Conservation (phyloP, 768 basidiomycete genomes). For the Neoboletus brunneissimus region DNA sequence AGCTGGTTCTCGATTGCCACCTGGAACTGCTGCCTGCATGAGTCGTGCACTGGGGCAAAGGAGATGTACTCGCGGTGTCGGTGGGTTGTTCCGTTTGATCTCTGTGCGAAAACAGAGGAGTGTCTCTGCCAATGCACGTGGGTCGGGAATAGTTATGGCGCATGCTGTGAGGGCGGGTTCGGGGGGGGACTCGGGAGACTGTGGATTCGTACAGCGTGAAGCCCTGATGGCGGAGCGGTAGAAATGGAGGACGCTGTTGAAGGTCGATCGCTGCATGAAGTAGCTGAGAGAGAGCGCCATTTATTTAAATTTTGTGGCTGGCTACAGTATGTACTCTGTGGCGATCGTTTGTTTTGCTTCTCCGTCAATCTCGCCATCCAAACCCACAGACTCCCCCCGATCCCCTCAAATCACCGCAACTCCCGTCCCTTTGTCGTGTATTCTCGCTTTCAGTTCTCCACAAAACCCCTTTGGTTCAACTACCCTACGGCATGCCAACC, state of each 20-base stretch:
- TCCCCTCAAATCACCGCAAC: constrained; percentile 20
- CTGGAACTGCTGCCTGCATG: constrained; percentile 41
- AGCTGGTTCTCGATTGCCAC: constrained; percentile 58
- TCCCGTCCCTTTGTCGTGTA: constrained; percentile 58
- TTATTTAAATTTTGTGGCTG: constrained; percentile 10
- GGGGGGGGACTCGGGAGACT: neutral
- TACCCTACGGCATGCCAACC: constrained; percentile 73
- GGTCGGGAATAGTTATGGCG: constrained; percentile 58
- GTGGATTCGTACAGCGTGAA: constrained; percentile 51
- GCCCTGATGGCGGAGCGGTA: constrained; percentile 71
- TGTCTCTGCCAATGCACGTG: constrained; percentile 58
- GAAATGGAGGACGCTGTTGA: constrained; percentile 53
- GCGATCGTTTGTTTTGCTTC: neutral
- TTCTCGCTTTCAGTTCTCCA: constrained; percentile 63
- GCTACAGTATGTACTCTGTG: no score
- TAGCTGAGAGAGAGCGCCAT: constrained; percentile 54
- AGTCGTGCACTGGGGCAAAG: neutral
- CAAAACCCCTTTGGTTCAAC: constrained; percentile 71
- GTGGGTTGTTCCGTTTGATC: constrained; percentile 60
- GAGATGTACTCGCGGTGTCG: constrained; percentile 46
- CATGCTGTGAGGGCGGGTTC: constrained; percentile 3
- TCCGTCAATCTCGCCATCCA: neutral
- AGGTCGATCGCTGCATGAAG: constrained; percentile 43
- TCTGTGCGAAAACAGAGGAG: constrained; percentile 70
- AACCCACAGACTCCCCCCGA: no score